Conservation (phyloP, 1,284 basidiomycete genomes). For the Rugosomyces carneus region DNA sequence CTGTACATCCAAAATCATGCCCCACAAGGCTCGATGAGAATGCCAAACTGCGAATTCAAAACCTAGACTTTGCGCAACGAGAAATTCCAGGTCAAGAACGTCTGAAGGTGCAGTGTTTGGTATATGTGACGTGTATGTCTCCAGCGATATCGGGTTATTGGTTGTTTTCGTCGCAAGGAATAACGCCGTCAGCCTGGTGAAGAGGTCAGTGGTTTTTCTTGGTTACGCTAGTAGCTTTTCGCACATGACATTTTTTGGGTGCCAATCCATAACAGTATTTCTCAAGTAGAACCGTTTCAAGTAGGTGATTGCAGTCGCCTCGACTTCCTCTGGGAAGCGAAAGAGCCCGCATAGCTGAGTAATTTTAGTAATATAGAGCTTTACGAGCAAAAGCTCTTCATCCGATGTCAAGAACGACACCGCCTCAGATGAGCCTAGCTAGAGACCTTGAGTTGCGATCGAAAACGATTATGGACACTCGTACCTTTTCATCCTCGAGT, state of each 20-base stretch:
- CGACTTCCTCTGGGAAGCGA: conserved; percentile 86
- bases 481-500: conserved; percentile 77
- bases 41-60: conserved; percentile 96
- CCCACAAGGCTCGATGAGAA: conserved; percentile 84
- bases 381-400: conserved; percentile 87
- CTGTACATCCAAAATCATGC: conserved; percentile 88
- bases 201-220: conserved; percentile 1
- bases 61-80: conserved; percentile 86
- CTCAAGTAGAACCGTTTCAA: conserved; percentile 96
- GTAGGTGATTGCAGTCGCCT: conserved; percentile 88
- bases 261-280: conserved; percentile 99
- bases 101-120: conserved; percentile 75
- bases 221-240: conserved; percentile 24
- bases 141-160: conserved; percentile 85
- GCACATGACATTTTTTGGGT: conserved; percentile 97
- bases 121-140: conserved; percentile 76
- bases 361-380: conserved; percentile 87
- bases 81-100: conserved; percentile 90
- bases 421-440: conserved; percentile 63
- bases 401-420: conserved; percentile 72
- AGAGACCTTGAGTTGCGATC: conserved; percentile 14
- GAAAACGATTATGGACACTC: conserved; percentile 14
- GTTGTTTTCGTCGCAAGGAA: conserved; percentile 97
- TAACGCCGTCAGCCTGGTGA: conserved; percentile 82
- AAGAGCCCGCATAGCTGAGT: conserved; percentile 81